Conservation (phyloP, 768 basidiomycete species). For the Pleurotus sapidus region DNA sequence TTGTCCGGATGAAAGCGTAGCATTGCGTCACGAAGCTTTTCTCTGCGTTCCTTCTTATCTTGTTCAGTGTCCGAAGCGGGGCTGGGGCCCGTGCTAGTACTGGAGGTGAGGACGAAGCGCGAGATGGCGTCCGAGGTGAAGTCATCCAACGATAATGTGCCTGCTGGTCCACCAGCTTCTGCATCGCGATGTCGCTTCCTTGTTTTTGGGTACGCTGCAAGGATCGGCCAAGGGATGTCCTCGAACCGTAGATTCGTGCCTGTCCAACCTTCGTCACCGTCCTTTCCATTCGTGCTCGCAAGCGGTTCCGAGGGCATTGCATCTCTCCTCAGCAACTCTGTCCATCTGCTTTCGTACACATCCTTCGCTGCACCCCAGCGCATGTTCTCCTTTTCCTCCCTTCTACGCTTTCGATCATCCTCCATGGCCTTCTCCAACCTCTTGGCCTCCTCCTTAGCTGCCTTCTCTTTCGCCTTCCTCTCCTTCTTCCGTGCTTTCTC, state of each 20-base stretch:
- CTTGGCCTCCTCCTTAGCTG: constrained; percentile 48
- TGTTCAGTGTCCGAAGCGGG: constrained; percentile 15
- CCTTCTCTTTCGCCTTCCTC: constrained; percentile 51
- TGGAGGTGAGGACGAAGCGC: constrained; percentile 45
- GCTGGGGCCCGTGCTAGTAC: constrained; percentile 4
- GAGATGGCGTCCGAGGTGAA: constrained; percentile 55
- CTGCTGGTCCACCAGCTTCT: constrained; percentile 1
- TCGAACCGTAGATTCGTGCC: constrained; percentile 36
- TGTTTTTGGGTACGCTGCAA: constrained; percentile 27
- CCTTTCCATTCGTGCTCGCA: constrained; percentile 12
- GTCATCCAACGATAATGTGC: constrained; percentile 36
- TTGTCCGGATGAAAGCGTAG: constrained; percentile 82
- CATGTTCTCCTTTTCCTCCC: constrained; percentile 42
- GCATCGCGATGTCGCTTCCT: constrained; percentile 9
- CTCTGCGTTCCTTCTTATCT: constrained; percentile 49
- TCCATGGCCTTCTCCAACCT: constrained; percentile 49
- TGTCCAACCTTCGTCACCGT: background rate
- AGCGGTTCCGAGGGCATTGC: too few species aligned
- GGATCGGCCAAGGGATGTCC: constrained; percentile 77
- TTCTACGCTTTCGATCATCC: constrained; percentile 48
- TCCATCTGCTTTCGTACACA: constrained; percentile 60
- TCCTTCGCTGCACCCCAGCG: constrained; percentile 44
- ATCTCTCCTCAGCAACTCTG: constrained; percentile 34
- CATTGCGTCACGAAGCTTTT: constrained; percentile 64
- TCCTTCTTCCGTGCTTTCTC: constrained; percentile 52